Base-by-base conservation (phyloP, 768 basidiomycete species). In the Leucosporidium yakuticum region DNA sequence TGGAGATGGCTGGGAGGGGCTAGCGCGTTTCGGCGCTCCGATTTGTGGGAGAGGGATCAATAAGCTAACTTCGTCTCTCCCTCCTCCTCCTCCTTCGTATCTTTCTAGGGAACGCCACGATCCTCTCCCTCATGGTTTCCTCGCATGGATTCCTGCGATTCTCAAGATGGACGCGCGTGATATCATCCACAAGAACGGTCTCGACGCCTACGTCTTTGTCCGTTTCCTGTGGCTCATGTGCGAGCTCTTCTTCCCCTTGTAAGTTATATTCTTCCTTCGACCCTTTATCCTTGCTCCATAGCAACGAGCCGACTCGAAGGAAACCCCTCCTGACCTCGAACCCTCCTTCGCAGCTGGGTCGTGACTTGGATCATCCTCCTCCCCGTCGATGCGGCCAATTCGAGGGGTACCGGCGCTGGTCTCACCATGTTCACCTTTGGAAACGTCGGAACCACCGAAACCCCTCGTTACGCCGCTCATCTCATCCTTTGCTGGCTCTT, bases 201-300 rank as follows among this genome's bases (percentile, higher is more conserved):
- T 89, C 66, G 95, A 98, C 77, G 89, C 92, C 21, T 99, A 95
- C 80, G 87, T 94, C 76, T 99, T 89, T 74, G 87, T 96, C 55
- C 88, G 91, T 62, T 97, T 90, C 78, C 82, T 87, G 56, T 85
- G 87, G 59, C 86, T 97, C 83, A 88, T 96, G 85, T 77, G 86
- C 60, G 84, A 86, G 71, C 80, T 93, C 31, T 83, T 97, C 77
- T 74, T 94, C 9, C 94, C 96, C 29, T 90, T 96, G 75, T 99
- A 91, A 19, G 70, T 62, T 44, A 12, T 12, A 36, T 2, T n/a
- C 23, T 48, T 20, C 15, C 15, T 15, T 44, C 2, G n/a, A 4
- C 0, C 9, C 4, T 27, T 19, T 15, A 1, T 9, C 53, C n/a
- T 25, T 25, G 2, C 12, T 23, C 29, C n/a, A n/a, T n/a, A 25